A percentile compares a stretch with the other conserved stretches of the same genome.
Evolutionary conservation across 2,329 filamentous ascomycete genomes (phyloP).

Genomic region (Fusarium camptoceras): DNA sequence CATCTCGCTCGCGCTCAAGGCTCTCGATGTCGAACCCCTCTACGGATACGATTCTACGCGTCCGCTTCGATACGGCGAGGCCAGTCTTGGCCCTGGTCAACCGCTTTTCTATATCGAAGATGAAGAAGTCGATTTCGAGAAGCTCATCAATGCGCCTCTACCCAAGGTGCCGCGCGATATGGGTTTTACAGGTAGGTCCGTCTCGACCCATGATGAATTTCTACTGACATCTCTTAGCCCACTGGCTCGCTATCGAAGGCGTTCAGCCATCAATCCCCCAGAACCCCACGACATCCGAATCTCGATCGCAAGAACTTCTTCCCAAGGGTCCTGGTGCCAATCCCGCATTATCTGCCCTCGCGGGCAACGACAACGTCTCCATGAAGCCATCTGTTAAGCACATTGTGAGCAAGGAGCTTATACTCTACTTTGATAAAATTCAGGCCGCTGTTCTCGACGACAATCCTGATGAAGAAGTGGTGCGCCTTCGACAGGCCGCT

Average conservation of each 20-base stretch:
- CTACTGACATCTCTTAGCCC: slow-evolving; percentile 66
- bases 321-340: slow-evolving; percentile 93
- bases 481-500: slow-evolving; percentile 81
- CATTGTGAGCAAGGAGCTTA: slow-evolving; percentile 93
- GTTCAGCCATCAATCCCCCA: slow-evolving; percentile 97
- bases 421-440: slow-evolving; percentile 97
- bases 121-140: slow-evolving; percentile 98
- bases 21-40: slow-evolving; percentile 92
- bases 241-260: slow-evolving; percentile 98
- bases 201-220: not conserved
- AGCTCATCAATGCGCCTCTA: slow-evolving; percentile 94
- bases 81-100: slow-evolving; percentile 91
- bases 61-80: slow-evolving; percentile 91
- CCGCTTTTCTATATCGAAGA: slow-evolving; percentile 98
- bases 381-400: slow-evolving; percentile 96
- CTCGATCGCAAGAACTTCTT: slow-evolving; percentile 84
- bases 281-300: slow-evolving; percentile 89
- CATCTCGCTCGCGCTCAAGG: slow-evolving; percentile 84
- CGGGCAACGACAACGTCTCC: slow-evolving; percentile 84
- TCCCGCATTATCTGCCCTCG: slow-evolving; percentile 81
- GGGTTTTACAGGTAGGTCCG: slow-evolving; percentile 80
- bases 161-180: slow-evolving; percentile 95
- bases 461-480: slow-evolving; percentile 80
- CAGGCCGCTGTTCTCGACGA: slow-evolving; percentile 90
- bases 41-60: slow-evolving; percentile 96